Evolutionary conservation across 169 alveolate species (phyloP), one percentile per base, ranked within the genome.

Genomic region (Eimeria acervulina): DNA sequence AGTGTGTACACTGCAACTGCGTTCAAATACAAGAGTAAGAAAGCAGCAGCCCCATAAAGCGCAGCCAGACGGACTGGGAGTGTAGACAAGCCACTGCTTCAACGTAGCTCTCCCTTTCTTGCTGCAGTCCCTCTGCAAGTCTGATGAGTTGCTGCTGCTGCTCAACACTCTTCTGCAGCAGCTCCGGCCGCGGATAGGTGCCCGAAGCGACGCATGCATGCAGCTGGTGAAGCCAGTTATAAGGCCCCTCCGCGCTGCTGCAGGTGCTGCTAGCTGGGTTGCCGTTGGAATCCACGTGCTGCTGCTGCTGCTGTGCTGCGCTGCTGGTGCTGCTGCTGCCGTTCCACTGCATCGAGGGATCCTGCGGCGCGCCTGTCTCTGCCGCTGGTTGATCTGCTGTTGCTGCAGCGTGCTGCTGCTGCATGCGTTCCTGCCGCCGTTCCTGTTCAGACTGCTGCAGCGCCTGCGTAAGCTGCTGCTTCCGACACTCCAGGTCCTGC

Each of bases 81-180:
- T 92, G 95, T 44, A 92, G 63, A 51, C 89, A 74, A 5, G 95
- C 90, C 52, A 92, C 95, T 23, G 95, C 95, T 33, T 76, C 95
- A 0, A 92, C 91, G 47, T 92, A 92, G 74, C 89, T 81, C 28
- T 92, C 95, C 61, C 95, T 52, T 42, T 92, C 95, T 66, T 92
- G 91, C 81, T 92, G 91, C 84, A 92, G 74, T 4, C 90, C 81
- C 66, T 78, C 91, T 1, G 91, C 95, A 8, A 76, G 70, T 28
- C 95, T 38, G 12, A 92, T 55, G 44, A 92, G 92, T 63, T 92
- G 95, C 90, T 92, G 95, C 84, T 92, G 95, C 76, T 92, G 84
- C 78, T 92, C 95, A 33, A 78, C 95, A 59, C 95, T 83, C 47
- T 83, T 52, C 70, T 74, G 90, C 52, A 92, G 95, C 92, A 92